A percentile compares a stretch with the other conserved stretches of the same genome.
Evolutionary conservation across 768 basidiomycete species (phyloP).

Genomic region (Boletus coccyginus): DNA sequence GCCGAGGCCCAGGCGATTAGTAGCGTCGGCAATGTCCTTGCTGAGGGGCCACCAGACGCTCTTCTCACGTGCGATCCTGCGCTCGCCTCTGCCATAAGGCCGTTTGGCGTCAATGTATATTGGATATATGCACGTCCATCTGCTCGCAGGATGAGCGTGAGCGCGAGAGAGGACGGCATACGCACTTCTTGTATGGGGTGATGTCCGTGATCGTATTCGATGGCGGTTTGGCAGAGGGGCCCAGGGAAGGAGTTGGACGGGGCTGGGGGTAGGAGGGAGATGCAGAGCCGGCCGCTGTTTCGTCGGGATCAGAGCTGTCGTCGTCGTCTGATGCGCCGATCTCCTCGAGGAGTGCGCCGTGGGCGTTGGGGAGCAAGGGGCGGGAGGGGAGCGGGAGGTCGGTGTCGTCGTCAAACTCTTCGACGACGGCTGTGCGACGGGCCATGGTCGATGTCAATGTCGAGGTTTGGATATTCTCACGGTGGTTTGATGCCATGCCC

Average conservation of each 20-base stretch:
- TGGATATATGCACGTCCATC: slow-evolving; percentile 96
- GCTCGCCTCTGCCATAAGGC: slow-evolving; percentile 77
- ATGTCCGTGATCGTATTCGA: slow-evolving; percentile 59
- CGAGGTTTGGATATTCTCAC: slow-evolving; percentile 24
- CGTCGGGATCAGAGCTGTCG: slow-evolving; percentile 28
- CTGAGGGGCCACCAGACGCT: slow-evolving; percentile 94
- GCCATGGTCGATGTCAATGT: slow-evolving; percentile 48
- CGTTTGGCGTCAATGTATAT: slow-evolving; percentile 96
- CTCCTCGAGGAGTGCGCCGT: slow-evolving; percentile 79
- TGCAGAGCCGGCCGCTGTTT: slow-evolving; percentile 51
- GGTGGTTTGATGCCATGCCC: slow-evolving; percentile 4
- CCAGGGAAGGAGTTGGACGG: slow-evolving; percentile 15
- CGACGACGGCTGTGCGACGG: slow-evolving; percentile 63
- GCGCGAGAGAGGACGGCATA: slow-evolving; percentile 11
- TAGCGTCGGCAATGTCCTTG: slow-evolving; percentile 88
- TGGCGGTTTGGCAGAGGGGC: slow-evolving; percentile 22
- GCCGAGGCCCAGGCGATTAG: slow-evolving; percentile 70
- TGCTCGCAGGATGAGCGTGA: slow-evolving; percentile 31
- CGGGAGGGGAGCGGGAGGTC: slow-evolving; percentile 78
- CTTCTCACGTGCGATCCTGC: slow-evolving; percentile 75
- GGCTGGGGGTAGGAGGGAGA: slow-evolving; percentile 41
- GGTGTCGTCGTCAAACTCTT: slow-evolving; percentile 93
- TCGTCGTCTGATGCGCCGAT: slow-evolving; percentile 57
- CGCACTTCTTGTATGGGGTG: slow-evolving; percentile 81
- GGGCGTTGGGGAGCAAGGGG: slow-evolving; percentile 60